Evolutionary conservation across 2,329 filamentous ascomycete genomes (phyloP), one percentile per base, ranked within the genome.

Genomic region (Aureobasidium subglaciale): DNA sequence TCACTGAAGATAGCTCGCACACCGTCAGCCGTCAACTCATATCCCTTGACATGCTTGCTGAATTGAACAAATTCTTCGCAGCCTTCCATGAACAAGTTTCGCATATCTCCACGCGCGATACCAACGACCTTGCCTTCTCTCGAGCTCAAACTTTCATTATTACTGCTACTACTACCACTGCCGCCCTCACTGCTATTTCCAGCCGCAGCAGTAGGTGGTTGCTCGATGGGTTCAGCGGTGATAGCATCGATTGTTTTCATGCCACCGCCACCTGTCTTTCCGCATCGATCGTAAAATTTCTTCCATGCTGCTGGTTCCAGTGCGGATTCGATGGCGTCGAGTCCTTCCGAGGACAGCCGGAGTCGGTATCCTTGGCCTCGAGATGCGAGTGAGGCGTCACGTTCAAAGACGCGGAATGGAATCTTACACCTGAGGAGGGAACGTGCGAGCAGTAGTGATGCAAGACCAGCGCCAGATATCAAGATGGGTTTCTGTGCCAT

Each of bases 331-430:
- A 86, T 81, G 20, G 82, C 80, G 61, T 82, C 77, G 1, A 85
- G 70, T 0, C 81, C 81, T 60, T 82, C 74, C 0, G 66, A 52
- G 0, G 80, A 83, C 2, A 85, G 73, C 11, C 82, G 78, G 6
- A 85, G 70, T 2, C 82, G 70, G 67, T 86, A 85, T 0, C 83
- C 83, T 63, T 86, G 83, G 0, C 78, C 81, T 41, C 83, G 81
- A 61, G 81, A 83, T 1, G 72, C 64, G n/a, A 76, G 67, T 2
- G 70, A 73, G n/a, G 68, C 67, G 59, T 78, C 76, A 15, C 74
- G 70, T 62, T 74, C 72, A 59, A 69, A 74, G 25, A 74, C 61
- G 5, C 63, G 57, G 61, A 72, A 74, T 2, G 72, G 71, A 20
- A 74, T 73, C 0, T 58, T 60, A 27, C 63, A 63, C 2, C 65